Evolutionary conservation across 768 basidiomycete genomes (phyloP).

Genomic region (Xerocomellus amylosporus): DNA sequence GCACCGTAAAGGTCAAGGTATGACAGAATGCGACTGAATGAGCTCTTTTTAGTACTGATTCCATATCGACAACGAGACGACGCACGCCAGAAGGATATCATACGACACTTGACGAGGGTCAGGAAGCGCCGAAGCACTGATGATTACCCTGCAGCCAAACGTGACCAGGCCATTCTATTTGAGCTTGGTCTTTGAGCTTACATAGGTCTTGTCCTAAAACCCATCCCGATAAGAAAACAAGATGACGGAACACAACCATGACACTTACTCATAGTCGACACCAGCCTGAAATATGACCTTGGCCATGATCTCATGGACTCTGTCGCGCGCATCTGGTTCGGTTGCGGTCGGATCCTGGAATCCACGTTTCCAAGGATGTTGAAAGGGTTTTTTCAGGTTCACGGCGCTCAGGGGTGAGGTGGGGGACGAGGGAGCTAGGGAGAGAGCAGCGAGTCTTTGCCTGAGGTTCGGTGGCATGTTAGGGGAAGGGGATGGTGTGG

Average conservation of each 20-base stretch:
- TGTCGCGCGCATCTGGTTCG: constrained; percentile 36
- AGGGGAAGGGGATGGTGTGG: background rate
- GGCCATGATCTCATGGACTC: constrained; percentile 61
- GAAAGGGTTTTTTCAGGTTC: constrained; percentile 41
- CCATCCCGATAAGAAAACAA: constrained; percentile 16
- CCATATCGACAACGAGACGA: constrained; percentile 15
- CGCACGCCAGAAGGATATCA: constrained; percentile 72
- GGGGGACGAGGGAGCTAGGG: constrained; percentile 51
- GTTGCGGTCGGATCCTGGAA: constrained; percentile 25
- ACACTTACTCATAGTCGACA: constrained; percentile 80
- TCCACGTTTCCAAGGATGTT: constrained; percentile 51
- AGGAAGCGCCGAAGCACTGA: constrained; percentile 80
- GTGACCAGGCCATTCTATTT: constrained; percentile 6
- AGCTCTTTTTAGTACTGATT: constrained; percentile 4
- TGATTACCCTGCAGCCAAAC: constrained; percentile 60
- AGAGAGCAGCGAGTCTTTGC: constrained; percentile 64
- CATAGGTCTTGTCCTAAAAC: constrained; percentile 78
- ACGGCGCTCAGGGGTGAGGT: constrained; percentile 32
- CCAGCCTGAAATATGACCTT: constrained; percentile 86
- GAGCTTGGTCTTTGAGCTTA: constrained; percentile 37
- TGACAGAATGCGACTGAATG: constrained; percentile 63
- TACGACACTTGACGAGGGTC: constrained; percentile 76
- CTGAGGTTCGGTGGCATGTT: constrained; percentile 49
- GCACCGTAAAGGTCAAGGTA: constrained; percentile 81
- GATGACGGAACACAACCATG: background rate